Evolutionary conservation across 352 stramenopile genomes (phyloP).

Genomic region (Phytophthora pisi): DNA sequence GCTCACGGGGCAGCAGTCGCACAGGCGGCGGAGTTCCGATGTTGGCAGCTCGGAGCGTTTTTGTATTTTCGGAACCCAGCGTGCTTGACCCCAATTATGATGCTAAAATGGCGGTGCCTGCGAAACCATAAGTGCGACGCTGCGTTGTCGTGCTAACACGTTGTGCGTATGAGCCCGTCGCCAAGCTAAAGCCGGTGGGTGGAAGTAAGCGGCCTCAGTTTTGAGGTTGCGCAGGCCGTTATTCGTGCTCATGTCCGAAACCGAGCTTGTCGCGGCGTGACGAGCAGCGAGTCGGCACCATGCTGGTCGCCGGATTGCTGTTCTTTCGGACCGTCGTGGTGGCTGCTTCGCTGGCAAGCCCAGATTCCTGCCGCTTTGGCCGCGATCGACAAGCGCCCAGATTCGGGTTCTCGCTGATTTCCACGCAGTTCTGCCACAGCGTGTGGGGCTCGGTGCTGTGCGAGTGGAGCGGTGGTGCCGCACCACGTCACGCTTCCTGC

Average conservation of each 20-base stretch:
- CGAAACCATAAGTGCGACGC: background rate
- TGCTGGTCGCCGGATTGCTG: background rate
- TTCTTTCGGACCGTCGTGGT: no score
- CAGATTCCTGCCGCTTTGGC: background rate
- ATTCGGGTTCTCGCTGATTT: background rate
- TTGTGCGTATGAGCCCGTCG: background rate
- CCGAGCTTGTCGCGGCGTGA: background rate
- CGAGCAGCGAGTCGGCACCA: background rate
- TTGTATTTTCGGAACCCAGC: no score
- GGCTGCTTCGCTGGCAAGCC: no score
- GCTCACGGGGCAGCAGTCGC: no score
- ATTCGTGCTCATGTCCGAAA: slow-evolving; percentile 2
- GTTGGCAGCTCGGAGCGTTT: no score
- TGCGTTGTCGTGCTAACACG: background rate
- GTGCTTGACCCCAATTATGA: no score
- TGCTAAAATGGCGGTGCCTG: no score
- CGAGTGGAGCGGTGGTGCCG: background rate
- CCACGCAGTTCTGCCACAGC: background rate
- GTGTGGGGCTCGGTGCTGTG: background rate
- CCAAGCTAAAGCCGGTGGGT: background rate
- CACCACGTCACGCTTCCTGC: slow-evolving; percentile 1
- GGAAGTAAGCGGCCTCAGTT: background rate
- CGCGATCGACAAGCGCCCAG: background rate
- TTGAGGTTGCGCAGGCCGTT: background rate
- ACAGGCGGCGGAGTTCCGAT: no score